Base-by-base conservation (phyloP, 1,284 basidiomycete genomes). In the Porodaedalea pini region DNA sequence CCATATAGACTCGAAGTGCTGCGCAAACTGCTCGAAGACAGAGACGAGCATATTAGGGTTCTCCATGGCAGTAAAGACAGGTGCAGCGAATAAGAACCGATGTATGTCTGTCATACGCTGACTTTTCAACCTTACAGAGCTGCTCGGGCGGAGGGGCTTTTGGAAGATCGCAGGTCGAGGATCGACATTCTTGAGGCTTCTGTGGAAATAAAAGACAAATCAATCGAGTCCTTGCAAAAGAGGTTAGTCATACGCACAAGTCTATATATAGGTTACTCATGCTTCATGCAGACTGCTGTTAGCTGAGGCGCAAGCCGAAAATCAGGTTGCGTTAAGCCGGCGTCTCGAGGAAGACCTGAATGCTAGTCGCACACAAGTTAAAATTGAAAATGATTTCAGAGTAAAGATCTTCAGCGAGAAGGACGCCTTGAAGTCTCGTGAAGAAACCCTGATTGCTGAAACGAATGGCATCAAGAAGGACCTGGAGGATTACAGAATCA, bases 371-470 rank as follows among this genome's bases (percentile, higher is more conserved):
- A 17, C 29, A n/a, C 54, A 40, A 37, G n/a, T 53, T 25, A 39
- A 47, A 27, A 61, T 68, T 49, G 70, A 72, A 57, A 61, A 59
- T n/a, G 67, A 68, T 41, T 62, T 64, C 13, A 53, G 54, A 45
- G 61, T 67, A 49, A 34, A 56, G 25, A 48, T 57, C 7, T 19
- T 50, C 1, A 51, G 40, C 8, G 65, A 70, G 3, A 51, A 61
- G 31, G 40, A 57, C 15, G 40, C 43, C 2, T 40, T 68, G 2
- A 51, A 49, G 17, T 49, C 51, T 21, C 55, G 61, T 19, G 23
- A 65, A 13, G 25, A 52, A 8, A 39, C 43, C 10, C 51, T 71
- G 11, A 47, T 61, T 1, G 54, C 57, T 13, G 55, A 53, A n/a
- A 49, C 69, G 6, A 49, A 60, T 3, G 51, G 56, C 10, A 49